Evolutionary conservation across 2,329 filamentous ascomycete genomes (phyloP).

Genomic region (Davidsoniella australis): DNA sequence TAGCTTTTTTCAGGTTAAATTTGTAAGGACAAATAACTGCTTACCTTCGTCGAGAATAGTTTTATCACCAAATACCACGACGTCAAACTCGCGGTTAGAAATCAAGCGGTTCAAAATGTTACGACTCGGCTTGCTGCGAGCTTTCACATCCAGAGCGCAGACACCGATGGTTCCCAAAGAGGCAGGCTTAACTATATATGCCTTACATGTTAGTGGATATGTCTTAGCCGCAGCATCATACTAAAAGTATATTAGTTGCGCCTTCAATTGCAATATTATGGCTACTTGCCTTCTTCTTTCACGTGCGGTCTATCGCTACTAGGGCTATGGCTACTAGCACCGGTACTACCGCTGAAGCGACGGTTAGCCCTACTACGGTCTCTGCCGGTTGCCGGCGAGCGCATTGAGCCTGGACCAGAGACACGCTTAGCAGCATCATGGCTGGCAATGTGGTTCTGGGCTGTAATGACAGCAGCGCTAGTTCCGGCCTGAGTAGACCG

Average conservation of each 20-base stretch:
- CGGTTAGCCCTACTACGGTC: conserved; percentile 56
- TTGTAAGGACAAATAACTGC: conserved; percentile 14
- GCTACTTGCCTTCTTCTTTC: conserved; percentile 33
- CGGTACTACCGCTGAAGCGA: conserved; percentile 66
- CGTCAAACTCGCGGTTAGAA: conserved; percentile 81
- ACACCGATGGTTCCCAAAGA: conserved; percentile 65
- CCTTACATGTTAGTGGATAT: conserved; percentile 13
- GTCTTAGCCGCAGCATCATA: not conserved
- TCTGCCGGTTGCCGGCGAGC: conserved; percentile 31
- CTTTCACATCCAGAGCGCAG: conserved; percentile 89
- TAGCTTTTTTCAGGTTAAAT: not conserved
- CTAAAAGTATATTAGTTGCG: too few relatives aligned
- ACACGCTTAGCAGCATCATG: conserved; percentile 13
- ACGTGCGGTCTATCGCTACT: conserved; percentile 51
- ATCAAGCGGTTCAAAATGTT: conserved; percentile 91
- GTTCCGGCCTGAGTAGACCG: conserved; percentile 5
- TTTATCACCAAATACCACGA: conserved; percentile 96
- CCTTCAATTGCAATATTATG: too few relatives aligned
- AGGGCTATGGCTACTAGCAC: conserved; percentile 64
- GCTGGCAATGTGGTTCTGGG: conserved; percentile 6
- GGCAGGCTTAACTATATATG: conserved; percentile 32
- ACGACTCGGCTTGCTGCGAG: conserved; percentile 86
- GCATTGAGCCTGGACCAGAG: conserved; percentile 15
- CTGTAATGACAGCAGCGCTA: conserved; percentile 4
- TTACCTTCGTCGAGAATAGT: conserved; percentile 83